These are phyloP conservation scores for Helicostylum pulchrum DNA, from an alignment of 192 early-diverging fungal species.

Conservation along the genomic window DNA sequence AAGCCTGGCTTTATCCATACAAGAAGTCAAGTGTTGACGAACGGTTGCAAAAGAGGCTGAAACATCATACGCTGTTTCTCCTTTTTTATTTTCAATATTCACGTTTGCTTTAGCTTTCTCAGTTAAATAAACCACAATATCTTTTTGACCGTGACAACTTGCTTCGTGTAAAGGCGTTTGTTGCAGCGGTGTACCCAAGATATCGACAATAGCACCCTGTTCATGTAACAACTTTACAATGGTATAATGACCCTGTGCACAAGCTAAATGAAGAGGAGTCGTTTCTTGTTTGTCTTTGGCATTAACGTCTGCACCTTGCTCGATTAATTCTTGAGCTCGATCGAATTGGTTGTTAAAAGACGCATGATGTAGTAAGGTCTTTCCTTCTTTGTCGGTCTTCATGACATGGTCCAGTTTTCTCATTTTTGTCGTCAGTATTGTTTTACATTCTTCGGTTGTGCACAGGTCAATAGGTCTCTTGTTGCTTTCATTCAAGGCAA, in stretches of 20 bases:
- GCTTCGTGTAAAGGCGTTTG: constrained; percentile 68
- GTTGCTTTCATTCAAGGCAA: constrained; percentile 41
- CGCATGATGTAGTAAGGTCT: constrained; percentile 46
- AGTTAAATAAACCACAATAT: constrained; percentile 41
- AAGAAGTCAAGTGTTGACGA: constrained; percentile 6
- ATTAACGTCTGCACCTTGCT: constrained; percentile 67
- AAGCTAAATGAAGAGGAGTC: constrained; percentile 54
- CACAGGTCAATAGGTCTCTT: constrained; percentile 42
- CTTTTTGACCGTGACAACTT: constrained; percentile 52
- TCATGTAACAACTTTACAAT: constrained; percentile 47
- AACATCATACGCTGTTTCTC: constrained; percentile 53
- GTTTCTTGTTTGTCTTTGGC: constrained; percentile 59
- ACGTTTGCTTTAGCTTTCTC: constrained; percentile 42
- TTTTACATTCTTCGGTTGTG: constrained; percentile 36
- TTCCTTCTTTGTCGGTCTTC: constrained; percentile 42
- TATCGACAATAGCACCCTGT: constrained; percentile 54
- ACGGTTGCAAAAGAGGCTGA: constrained; percentile 8
- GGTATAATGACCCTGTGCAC: constrained; percentile 35
- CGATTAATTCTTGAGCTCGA: constrained; percentile 42
- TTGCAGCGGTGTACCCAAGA: constrained; percentile 35
- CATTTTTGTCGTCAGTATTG: constrained; percentile 34
- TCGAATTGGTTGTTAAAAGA: constrained; percentile 48
- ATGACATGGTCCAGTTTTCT: constrained; percentile 36
- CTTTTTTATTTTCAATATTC: constrained; percentile 45
- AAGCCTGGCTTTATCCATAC: constrained; percentile 18